Evolutionary conservation across 78 protist genomes (phyloP).

Genomic region (Emiliania huxleyi): DNA sequence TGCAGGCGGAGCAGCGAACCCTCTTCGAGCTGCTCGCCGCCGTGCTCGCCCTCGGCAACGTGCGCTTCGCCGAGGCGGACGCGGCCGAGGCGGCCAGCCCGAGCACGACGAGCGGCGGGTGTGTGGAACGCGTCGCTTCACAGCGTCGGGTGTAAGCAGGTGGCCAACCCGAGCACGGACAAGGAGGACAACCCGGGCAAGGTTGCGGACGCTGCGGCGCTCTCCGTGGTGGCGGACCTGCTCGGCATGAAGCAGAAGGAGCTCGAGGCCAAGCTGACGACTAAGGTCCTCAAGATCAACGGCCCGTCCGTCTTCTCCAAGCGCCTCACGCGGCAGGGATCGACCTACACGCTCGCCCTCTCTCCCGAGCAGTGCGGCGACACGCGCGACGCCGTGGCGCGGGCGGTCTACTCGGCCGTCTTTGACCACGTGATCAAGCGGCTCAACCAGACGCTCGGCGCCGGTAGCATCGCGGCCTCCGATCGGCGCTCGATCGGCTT

Average conservation of each 20-base stretch:
- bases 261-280: neutral
- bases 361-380: constrained; percentile 3
- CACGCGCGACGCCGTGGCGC: constrained; percentile 70
- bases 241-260: constrained; percentile 31
- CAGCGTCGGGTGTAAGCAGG: too few relatives aligned
- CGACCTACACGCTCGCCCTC: neutral
- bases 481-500: constrained; percentile 69
- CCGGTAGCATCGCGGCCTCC: neutral
- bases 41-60: constrained; percentile 44
- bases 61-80: constrained; percentile 57
- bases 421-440: constrained; percentile 70
- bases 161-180: neutral
- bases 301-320: neutral
- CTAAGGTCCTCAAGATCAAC: constrained; percentile 29
- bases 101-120: too few relatives aligned
- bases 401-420: constrained; percentile 70
- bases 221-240: constrained; percentile 60
- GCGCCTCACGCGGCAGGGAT: neutral
- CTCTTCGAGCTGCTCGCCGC: constrained; percentile 39
- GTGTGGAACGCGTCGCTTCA: too few relatives aligned
- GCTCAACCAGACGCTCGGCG: neutral
- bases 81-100: constrained; percentile 55
- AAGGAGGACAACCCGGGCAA: neutral
- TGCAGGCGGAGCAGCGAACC: constrained; percentile 21
- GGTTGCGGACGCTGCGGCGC: neutral